phyloP scores from a whole-genome alignment of 306 rosid species.

The Adenanthera pavonina region DNA sequence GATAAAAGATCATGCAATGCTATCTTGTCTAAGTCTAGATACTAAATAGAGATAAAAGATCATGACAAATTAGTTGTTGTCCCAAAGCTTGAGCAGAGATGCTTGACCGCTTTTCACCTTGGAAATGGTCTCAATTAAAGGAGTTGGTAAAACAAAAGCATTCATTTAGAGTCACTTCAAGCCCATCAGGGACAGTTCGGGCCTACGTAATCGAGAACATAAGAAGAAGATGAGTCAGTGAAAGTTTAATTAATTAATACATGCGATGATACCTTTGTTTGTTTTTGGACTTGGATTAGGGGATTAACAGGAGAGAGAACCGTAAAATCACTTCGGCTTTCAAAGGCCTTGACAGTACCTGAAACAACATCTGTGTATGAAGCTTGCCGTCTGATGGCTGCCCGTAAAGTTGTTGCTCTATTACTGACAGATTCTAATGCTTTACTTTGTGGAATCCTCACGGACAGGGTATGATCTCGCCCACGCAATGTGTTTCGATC shows the following conservation, averaged over 20 bases:
- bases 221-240: slow-evolving; percentile 8
- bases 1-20: background rate
- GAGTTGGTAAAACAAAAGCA: background rate
- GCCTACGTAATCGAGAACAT: background rate
- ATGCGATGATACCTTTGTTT: background rate
- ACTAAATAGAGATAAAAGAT: background rate
- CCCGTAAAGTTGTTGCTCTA: slow-evolving; percentile 87
- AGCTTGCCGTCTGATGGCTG: slow-evolving; percentile 93
- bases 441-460: slow-evolving; percentile 96
- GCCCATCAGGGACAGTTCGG: background rate
- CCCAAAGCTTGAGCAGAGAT: background rate
- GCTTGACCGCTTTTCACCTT: background rate
- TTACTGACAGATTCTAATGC: slow-evolving; percentile 92
- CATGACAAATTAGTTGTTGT: background rate
- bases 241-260: slow-evolving; percentile 8
- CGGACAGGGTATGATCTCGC: slow-evolving; percentile 73
- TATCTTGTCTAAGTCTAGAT: background rate
- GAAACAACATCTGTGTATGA: slow-evolving; percentile 76
- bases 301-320: slow-evolving; percentile 80
- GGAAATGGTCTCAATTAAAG: background rate
- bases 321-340: slow-evolving; percentile 79
- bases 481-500: background rate
- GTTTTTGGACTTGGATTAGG: slow-evolving; percentile 55
- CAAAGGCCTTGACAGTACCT: slow-evolving; percentile 92
- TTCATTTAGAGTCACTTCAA: slow-evolving; percentile 7